Evolutionary conservation across 129 eudicot genomes (phyloP).

Genomic region (sunflower (Helianthus annuus)): DNA sequence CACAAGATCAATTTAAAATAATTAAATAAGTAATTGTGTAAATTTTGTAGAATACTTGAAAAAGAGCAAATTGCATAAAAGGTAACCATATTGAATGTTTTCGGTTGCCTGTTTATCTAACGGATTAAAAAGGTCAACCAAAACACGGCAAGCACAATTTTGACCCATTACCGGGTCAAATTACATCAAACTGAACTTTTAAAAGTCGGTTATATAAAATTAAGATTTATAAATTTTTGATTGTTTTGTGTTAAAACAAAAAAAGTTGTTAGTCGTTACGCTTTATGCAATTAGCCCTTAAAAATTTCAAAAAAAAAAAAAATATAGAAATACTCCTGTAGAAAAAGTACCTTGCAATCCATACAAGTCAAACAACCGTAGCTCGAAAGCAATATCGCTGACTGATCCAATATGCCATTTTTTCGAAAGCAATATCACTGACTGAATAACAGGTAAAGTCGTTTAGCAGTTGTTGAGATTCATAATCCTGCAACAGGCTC

Average conservation of each 20-base stretch:
- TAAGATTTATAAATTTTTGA: neutral
- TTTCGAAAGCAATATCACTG: too few relatives aligned
- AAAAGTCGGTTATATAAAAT: neutral
- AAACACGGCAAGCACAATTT: neutral
- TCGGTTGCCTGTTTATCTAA: too few relatives aligned
- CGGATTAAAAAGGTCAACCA: too few relatives aligned
- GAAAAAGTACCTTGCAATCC: conserved; percentile 83
- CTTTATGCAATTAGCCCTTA: neutral
- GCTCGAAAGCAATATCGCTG: conserved; percentile 90
- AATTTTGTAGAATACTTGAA: neutral
- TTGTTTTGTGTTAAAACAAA: neutral
- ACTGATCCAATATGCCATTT: conserved; percentile 97
- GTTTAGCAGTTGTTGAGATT: too few relatives aligned
- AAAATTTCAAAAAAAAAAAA: too few relatives aligned
- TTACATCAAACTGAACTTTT: neutral
- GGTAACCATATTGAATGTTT: too few relatives aligned
- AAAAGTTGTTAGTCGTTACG: neutral
- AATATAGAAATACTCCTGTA: neutral
- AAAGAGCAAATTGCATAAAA: neutral
- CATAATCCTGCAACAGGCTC: too few relatives aligned
- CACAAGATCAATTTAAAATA: too few relatives aligned
- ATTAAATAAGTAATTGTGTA: neutral
- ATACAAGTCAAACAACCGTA: conserved; percentile 83
- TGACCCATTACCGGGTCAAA: neutral
- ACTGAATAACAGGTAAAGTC: too few relatives aligned